Conservation (phyloP, 1,139 yeast genomes). For the Eremothecium cymbalariae region DNA sequence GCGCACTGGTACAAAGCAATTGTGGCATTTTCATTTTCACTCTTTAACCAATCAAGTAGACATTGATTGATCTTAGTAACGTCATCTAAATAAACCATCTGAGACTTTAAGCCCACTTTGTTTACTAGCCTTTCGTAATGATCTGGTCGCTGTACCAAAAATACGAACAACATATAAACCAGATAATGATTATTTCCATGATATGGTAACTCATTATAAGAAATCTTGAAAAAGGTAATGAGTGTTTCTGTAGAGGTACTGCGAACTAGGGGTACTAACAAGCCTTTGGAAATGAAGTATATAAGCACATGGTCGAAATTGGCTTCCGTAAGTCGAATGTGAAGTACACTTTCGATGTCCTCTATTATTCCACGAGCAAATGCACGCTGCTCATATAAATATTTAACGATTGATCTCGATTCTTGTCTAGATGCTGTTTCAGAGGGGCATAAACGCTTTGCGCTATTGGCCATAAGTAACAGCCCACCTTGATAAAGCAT, state of each 20-base stretch:
- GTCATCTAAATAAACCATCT: slow-evolving; percentile 30
- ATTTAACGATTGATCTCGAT: slow-evolving; percentile 7
- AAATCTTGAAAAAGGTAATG: slow-evolving; percentile 41
- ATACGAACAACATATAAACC: slow-evolving; percentile 50
- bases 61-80: slow-evolving; percentile 39
- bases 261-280: slow-evolving; percentile 53
- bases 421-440: slow-evolving; percentile 18
- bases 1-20: slow-evolving; percentile 48
- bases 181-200: slow-evolving; percentile 26
- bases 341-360: slow-evolving; percentile 39
- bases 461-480: slow-evolving; percentile 34
- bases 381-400: slow-evolving; percentile 27
- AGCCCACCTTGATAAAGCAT: slow-evolving; percentile 52
- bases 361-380: slow-evolving; percentile 38
- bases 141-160: slow-evolving; percentile 42
- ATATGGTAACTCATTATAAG: slow-evolving; percentile 31
- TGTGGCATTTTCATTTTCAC: slow-evolving; percentile 38
- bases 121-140: slow-evolving; percentile 42
- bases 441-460: slow-evolving; percentile 26
- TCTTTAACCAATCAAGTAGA: slow-evolving; percentile 43
- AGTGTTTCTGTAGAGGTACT: slow-evolving; percentile 49
- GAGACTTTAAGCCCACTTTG: slow-evolving; percentile 41
- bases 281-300: slow-evolving; percentile 50
- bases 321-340: slow-evolving; percentile 37
- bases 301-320: slow-evolving; percentile 53